Conservation (phyloP, 495 filamentous ascomycete genomes). For the Aspergillus taichungensis region DNA sequence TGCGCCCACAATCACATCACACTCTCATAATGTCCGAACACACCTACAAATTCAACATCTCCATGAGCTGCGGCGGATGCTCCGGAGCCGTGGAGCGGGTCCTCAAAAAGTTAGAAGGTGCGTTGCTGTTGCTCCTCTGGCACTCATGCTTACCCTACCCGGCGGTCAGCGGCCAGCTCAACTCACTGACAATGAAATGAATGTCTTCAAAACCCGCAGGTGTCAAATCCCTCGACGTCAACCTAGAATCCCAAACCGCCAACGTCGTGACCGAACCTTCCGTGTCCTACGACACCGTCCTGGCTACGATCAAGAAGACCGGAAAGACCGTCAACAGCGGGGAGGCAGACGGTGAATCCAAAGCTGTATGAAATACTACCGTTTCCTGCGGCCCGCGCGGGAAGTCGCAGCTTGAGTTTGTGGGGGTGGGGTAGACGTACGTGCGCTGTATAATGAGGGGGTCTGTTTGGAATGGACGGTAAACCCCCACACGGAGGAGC, state of each 20-base stretch:
- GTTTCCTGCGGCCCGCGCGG: no score
- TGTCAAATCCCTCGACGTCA: conserved; percentile 78
- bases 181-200: neutral
- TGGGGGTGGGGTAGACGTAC: no score
- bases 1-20: neutral
- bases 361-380: conserved; percentile 20
- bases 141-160: no score
- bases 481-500: no score
- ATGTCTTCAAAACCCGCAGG: conserved; percentile 42
- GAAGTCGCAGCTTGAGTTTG: no score
- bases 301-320: conserved; percentile 88
- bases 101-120: conserved; percentile 90
- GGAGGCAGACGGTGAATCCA: conserved; percentile 47
- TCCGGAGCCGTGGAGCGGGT: conserved; percentile 76
- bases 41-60: conserved; percentile 61
- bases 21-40: conserved; percentile 48
- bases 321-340: conserved; percentile 79
- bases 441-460: no score
- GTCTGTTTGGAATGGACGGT: no score
- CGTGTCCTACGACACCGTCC: conserved; percentile 69
- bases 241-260: conserved; percentile 73
- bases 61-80: conserved; percentile 63
- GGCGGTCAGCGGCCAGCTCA: no score
- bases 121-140: conserved; percentile 12
- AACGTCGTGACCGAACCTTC: conserved; percentile 54